These are phyloP conservation scores for Termitomyces sp. DNA, from an alignment of 768 basidiomycete species.

Conservation along the genomic window DNA sequence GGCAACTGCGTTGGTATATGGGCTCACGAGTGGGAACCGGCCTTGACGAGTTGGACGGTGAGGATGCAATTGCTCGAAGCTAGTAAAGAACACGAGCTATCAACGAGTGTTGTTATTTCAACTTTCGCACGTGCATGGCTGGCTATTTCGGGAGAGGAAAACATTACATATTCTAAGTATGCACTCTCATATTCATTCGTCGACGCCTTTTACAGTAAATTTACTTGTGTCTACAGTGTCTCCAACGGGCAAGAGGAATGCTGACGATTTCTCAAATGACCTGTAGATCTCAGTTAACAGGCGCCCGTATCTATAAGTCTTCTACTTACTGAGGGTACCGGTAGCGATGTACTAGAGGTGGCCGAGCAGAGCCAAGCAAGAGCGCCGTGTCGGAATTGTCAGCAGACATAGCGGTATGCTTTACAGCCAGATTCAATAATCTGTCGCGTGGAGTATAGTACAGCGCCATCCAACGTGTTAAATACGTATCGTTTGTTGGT, in stretches of 20 bases:
- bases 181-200: constrained; percentile 11
- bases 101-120: constrained; percentile 14
- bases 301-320: background rate
- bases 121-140: constrained; percentile 13
- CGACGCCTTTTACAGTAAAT: constrained; percentile 26
- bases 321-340: constrained; percentile 69
- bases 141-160: constrained; percentile 1
- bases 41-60: constrained; percentile 1
- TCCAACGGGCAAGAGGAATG: constrained; percentile 59
- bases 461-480: constrained; percentile 63
- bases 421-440: constrained; percentile 53
- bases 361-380: constrained; percentile 39
- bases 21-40: background rate
- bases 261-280: constrained; percentile 52
- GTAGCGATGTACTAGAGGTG: constrained; percentile 52
- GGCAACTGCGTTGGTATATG: constrained; percentile 7
- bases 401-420: constrained; percentile 46
- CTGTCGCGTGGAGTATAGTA: constrained; percentile 48
- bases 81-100: constrained; percentile 1
- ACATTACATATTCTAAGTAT: background rate
- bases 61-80: background rate
- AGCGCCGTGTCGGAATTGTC: constrained; percentile 37
- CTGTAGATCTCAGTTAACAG: constrained; percentile 26
- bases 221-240: constrained; percentile 28
- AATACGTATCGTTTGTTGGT: constrained; percentile 51